A percentile compares a stretch with the other conserved stretches of the same genome.
These are phyloP conservation scores for Pachysandra terminalis DNA, from an alignment of 164 flowering plant genomes.

Conservation along the genomic window DNA sequence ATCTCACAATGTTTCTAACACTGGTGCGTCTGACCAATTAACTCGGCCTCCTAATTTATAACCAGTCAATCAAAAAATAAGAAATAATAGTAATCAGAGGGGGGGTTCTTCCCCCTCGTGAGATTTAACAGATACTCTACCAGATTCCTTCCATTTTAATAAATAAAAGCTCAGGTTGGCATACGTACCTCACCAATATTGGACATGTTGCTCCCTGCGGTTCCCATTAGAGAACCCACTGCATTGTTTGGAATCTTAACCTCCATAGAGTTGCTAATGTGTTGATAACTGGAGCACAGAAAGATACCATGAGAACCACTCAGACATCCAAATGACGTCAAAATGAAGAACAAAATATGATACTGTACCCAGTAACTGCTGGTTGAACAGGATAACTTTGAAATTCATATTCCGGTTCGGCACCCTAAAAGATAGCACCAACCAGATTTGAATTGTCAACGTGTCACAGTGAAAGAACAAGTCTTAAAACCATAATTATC, in stretches of 20 bases:
- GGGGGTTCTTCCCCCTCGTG: not conserved
- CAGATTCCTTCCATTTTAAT: not conserved
- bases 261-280: conserved; percentile 31
- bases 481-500: not conserved
- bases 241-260: conserved; percentile 31
- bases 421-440: conserved; percentile 29
- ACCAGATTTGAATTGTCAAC: conserved; percentile 11
- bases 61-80: no score
- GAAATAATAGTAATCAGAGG: not conserved
- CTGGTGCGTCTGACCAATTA: no score
- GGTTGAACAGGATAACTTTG: conserved; percentile 43
- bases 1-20: no score
- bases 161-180: not conserved
- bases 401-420: conserved; percentile 30
- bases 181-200: conserved; percentile 24
- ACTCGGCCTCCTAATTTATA: no score
- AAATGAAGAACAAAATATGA: not conserved
- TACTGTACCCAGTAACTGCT: conserved; percentile 39
- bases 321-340: not conserved
- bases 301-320: not conserved
- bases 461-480: no score
- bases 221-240: conserved; percentile 28
- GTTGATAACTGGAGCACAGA: conserved; percentile 32
- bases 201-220: conserved; percentile 38
- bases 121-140: not conserved